Base-by-base conservation (phyloP, 176 grass and related monocot species). In the Triticum urartu region DNA sequence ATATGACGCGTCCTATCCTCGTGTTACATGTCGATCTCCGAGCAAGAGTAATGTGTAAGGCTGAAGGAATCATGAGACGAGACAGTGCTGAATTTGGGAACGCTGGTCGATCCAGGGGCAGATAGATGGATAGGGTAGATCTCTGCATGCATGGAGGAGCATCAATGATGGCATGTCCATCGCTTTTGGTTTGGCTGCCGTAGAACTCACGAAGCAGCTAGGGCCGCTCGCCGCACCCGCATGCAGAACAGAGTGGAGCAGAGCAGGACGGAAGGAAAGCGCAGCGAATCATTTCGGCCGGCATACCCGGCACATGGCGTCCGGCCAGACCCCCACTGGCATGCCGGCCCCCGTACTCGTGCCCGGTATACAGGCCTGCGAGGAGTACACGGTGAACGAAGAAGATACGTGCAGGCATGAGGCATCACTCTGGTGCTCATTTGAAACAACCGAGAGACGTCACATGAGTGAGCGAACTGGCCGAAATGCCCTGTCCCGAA, bases 231-330 rank as follows among this genome's bases (percentile, higher is more conserved):
- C 56, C 38, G 7, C 7, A 9, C 7, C 38, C 9, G 40, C 40
- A 42, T 47, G 88, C 72, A 64, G 52, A 56, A 15, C 17, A 20
- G 52, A 56, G 52, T 0, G 4, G 1, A 45, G 42, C 42, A 18
- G 88, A 35, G 18, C 34, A 71, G 50, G 4, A 52, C 5, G 48
- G 67, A 42, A 11, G 40, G 40, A 42, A 6, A 78, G 56, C 87
- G 59, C 82, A 25, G 15, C 47, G 83, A 72, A 86, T 79, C 79
- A 90, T 83, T 90, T 25, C 73, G 79, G 56, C 36, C 73, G 54
- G 58, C 36, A 39, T 39, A 8, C 36, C 18, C 21, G n/a, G 84
- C 79, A 50, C 50, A 21, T n/a, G 24, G 9, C n/a, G 61, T 1
- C 21, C 42, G 72, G 36, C 33, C 9, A 47, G 71, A 45, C 70